Conservation (phyloP, 2,329 filamentous ascomycete genomes). For the Fusarium camptoceras region DNA sequence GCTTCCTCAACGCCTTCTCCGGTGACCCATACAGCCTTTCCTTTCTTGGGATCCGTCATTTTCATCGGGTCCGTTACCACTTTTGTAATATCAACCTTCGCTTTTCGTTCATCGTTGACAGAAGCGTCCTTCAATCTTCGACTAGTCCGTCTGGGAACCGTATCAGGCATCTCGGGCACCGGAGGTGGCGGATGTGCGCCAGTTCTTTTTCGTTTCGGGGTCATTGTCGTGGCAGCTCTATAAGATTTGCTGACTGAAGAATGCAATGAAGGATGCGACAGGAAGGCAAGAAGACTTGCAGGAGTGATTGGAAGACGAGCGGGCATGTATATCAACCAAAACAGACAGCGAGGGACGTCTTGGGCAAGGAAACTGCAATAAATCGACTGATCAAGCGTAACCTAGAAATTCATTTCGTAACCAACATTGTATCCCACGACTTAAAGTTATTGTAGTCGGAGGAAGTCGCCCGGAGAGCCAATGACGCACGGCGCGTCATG, state of each 20-base stretch:
- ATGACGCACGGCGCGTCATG: slow-evolving; percentile 47
- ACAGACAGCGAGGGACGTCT: background rate
- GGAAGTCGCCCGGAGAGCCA: slow-evolving; percentile 37
- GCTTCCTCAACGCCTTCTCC: slow-evolving; percentile 52
- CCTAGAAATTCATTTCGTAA: background rate
- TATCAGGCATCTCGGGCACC: slow-evolving; percentile 33
- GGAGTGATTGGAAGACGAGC: background rate
- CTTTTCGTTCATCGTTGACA: background rate
- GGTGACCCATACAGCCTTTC: slow-evolving; percentile 21
- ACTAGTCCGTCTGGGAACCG: slow-evolving; percentile 44
- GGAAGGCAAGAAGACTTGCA: slow-evolving; percentile 13
- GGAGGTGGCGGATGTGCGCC: slow-evolving; percentile 39
- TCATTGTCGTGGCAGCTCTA: slow-evolving; percentile 48
- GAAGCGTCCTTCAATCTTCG: slow-evolving; percentile 38
- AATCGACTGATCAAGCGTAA: background rate
- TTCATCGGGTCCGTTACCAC: background rate
- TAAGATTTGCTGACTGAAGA: slow-evolving; percentile 2
- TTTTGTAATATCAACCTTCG: slow-evolving; percentile 13
- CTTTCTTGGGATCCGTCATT: background rate
- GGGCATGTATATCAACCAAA: slow-evolving; percentile 3
- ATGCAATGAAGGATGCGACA: slow-evolving; percentile 7
- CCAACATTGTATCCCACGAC: slow-evolving; percentile 12
- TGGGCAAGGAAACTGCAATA: background rate
- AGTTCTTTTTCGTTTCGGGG: slow-evolving; percentile 54
- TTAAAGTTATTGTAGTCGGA: slow-evolving; percentile 33